A percentile compares a stretch with the other conserved stretches of the same genome.
phyloP scores from a whole-genome alignment of 1,284 basidiomycete species.

The Cryptococcus sp. region DNA sequence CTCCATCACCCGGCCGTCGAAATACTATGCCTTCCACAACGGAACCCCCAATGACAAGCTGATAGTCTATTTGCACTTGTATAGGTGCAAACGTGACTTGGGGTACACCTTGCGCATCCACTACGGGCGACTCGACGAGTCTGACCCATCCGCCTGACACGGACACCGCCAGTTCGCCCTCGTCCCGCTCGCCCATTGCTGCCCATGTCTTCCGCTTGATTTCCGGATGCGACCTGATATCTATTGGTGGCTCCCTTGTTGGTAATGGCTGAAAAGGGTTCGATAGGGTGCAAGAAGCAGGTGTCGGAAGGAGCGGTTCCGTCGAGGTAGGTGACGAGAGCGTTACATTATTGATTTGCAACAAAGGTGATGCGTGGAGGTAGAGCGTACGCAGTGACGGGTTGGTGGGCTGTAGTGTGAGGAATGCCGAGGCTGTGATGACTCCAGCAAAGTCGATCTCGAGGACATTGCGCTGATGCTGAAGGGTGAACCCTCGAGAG shows the following conservation, averaged over 20 bases:
- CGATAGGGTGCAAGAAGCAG: slow-evolving; percentile 67
- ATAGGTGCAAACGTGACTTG: slow-evolving; percentile 41
- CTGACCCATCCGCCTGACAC: slow-evolving; percentile 77
- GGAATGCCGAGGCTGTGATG: slow-evolving; percentile 43
- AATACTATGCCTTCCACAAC: slow-evolving; percentile 50
- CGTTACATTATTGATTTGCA: slow-evolving; percentile 44
- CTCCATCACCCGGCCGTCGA: slow-evolving; percentile 42
- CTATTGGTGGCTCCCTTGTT: slow-evolving; percentile 55
- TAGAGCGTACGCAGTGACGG: slow-evolving; percentile 46
- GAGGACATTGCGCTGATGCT: slow-evolving; percentile 50
- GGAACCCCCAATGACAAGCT: slow-evolving; percentile 38
- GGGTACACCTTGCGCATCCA: slow-evolving; percentile 21
- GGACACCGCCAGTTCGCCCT: slow-evolving; percentile 90
- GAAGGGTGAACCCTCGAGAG: slow-evolving; percentile 16
- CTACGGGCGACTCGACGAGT: slow-evolving; percentile 33
- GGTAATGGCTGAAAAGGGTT: slow-evolving; percentile 58
- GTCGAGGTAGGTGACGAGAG: slow-evolving; percentile 45
- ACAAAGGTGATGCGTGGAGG: slow-evolving; percentile 46
- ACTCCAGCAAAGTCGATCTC: slow-evolving; percentile 49
- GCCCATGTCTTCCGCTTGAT: slow-evolving; percentile 90
- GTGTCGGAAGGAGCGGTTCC: slow-evolving; percentile 60
- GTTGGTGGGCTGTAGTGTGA: slow-evolving; percentile 48
- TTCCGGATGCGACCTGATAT: slow-evolving; percentile 88
- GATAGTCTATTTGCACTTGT: slow-evolving; percentile 51
- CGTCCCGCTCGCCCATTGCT: slow-evolving; percentile 82